A percentile compares a stretch with the other conserved stretches of the same genome.
Evolutionary conservation across 2,329 filamentous ascomycete genomes (phyloP).

Genomic region (Gliomastix tumulicola): DNA sequence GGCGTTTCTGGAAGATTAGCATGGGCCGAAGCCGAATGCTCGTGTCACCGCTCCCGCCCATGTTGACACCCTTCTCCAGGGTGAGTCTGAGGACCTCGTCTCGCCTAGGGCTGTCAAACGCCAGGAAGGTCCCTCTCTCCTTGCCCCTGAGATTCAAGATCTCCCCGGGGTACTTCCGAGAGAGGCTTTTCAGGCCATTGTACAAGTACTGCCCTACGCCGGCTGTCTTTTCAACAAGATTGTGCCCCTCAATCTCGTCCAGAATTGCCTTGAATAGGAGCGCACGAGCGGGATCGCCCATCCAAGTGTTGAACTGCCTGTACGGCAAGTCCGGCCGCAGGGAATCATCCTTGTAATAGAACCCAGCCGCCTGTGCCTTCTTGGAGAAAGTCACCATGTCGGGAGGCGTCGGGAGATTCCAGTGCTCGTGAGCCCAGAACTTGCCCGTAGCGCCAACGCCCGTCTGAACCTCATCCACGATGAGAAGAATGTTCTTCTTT

Average conservation of each 20-base stretch:
- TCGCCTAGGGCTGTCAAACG: slow-evolving; percentile 76
- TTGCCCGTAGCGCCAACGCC: slow-evolving; percentile 87
- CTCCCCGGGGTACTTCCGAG: slow-evolving; percentile 64
- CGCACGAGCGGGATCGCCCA: slow-evolving; percentile 83
- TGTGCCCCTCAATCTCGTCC: slow-evolving; percentile 67
- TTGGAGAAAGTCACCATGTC: slow-evolving; percentile 96
- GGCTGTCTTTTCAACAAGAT: slow-evolving; percentile 73
- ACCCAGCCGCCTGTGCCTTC: slow-evolving; percentile 90
- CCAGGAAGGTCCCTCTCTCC: slow-evolving; percentile 85
- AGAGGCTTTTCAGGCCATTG: slow-evolving; percentile 59
- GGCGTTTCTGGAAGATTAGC: slow-evolving; percentile 87
- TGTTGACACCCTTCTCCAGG: slow-evolving; percentile 77
- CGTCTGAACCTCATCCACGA: slow-evolving; percentile 92
- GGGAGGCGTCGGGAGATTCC: slow-evolving; percentile 70
- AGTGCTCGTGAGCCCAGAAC: slow-evolving; percentile 97
- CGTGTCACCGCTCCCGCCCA: slow-evolving; percentile 70
- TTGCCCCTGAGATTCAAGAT: slow-evolving; percentile 82
- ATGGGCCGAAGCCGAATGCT: slow-evolving; percentile 81
- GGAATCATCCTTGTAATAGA: slow-evolving; percentile 77
- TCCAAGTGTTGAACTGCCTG: slow-evolving; percentile 97
- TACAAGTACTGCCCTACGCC: slow-evolving; percentile 74
- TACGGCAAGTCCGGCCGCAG: slow-evolving; percentile 88
- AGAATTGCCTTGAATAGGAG: slow-evolving; percentile 83
- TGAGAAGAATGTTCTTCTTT: slow-evolving; percentile 72
- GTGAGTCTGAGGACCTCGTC: slow-evolving; percentile 74